phyloP scores from a whole-genome alignment of 768 basidiomycete species.

The Amanita pallidorosea region DNA sequence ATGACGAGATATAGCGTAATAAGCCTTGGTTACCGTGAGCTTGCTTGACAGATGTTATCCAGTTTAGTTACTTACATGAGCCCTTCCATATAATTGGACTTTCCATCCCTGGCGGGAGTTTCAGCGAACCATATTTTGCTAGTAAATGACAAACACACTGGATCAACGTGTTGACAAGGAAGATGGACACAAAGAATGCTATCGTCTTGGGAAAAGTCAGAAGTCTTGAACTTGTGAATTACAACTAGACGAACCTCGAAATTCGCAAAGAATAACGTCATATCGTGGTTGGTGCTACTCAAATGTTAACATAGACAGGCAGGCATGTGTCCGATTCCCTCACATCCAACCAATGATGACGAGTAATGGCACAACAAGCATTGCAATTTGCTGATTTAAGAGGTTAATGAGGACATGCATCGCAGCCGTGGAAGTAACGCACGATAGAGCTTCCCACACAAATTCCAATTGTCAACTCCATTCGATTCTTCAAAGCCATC shows the following conservation, averaged over 20 bases:
- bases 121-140: constrained; percentile 1
- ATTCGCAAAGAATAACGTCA: constrained; percentile 77
- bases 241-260: constrained; percentile 49
- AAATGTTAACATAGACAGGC: background rate
- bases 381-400: constrained; percentile 61
- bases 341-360: constrained; percentile 85
- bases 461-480: constrained; percentile 64
- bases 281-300: constrained; percentile 49
- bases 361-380: constrained; percentile 78
- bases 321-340: constrained; percentile 19
- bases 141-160: constrained; percentile 31
- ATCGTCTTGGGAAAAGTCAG: constrained; percentile 47
- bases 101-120: constrained; percentile 47
- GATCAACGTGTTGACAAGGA: constrained; percentile 79
- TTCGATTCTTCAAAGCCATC: constrained; percentile 72
- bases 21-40: constrained; percentile 22
- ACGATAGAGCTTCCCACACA: constrained; percentile 79
- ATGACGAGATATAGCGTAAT: constrained; percentile 70
- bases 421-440: constrained; percentile 14
- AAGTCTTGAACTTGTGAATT: background rate
- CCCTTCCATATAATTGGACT: constrained; percentile 90
- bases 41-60: background rate
- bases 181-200: constrained; percentile 74
- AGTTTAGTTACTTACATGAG: constrained; percentile 34
- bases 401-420: background rate